Conservation (phyloP, 495 filamentous ascomycete species). For the Penicillium lagena region DNA sequence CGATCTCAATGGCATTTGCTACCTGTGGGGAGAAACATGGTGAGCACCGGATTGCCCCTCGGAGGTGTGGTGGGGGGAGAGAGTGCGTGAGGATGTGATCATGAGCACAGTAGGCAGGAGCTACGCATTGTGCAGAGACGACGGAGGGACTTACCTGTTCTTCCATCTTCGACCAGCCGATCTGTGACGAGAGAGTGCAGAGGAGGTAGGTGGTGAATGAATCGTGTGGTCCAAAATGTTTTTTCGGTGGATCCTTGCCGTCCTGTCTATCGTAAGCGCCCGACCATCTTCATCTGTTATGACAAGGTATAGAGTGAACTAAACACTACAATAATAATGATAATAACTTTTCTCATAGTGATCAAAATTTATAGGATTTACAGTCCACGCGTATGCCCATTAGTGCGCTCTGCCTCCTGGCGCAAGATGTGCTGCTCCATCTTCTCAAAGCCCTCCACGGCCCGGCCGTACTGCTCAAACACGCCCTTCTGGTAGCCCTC, state of each 20-base stretch:
- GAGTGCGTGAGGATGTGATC: too few species aligned
- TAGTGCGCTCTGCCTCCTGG: slow-evolving; percentile 7
- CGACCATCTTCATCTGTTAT: too few species aligned
- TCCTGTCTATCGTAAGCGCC: slow-evolving; percentile 16
- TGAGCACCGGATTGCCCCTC: slow-evolving; percentile 5
- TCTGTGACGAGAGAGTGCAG: slow-evolving; percentile 18
- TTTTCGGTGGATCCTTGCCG: slow-evolving; percentile 16
- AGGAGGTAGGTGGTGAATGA: slow-evolving; percentile 13
- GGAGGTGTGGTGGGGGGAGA: slow-evolving; percentile 7
- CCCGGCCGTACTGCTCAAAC: slow-evolving; percentile 70
- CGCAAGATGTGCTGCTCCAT: slow-evolving; percentile 66
- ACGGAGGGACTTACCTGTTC: slow-evolving; percentile 35
- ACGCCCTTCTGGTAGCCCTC: slow-evolving; percentile 70
- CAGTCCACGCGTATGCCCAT: slow-evolving; percentile 1
- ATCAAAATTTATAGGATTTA: background rate
- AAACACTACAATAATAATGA: too few species aligned
- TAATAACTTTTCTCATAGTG: background rate
- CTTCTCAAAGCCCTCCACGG: slow-evolving; percentile 70
- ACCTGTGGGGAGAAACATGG: slow-evolving; percentile 47
- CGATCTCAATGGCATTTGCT: slow-evolving; percentile 87
- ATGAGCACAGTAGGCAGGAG: too few species aligned
- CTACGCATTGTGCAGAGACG: background rate
- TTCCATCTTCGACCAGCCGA: slow-evolving; percentile 44
- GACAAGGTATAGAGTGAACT: too few species aligned
- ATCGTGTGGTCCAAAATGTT: slow-evolving; percentile 15